These are phyloP conservation scores for Endocarpon pusillum DNA, from an alignment of 495 filamentous ascomycete genomes.

Conservation along the genomic window DNA sequence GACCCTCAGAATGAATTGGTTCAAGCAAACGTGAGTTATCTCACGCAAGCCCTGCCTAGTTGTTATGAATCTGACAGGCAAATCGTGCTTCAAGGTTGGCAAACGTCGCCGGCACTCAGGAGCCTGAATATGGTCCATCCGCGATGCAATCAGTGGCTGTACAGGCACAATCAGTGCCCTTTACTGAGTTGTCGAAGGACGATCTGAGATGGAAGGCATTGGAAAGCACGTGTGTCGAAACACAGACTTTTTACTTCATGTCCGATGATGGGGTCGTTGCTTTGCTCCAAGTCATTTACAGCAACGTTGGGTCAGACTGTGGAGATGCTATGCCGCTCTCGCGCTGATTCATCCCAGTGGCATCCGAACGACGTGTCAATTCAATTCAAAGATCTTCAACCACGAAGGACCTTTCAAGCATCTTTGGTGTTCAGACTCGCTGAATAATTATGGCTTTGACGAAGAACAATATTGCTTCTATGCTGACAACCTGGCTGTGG, in stretches of 20 bases:
- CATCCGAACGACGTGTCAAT: slow-evolving; percentile 76
- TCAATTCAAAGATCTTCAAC: slow-evolving; percentile 82
- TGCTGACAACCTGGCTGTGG: slow-evolving; percentile 64
- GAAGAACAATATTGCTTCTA: slow-evolving; percentile 67
- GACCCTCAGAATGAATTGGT: slow-evolving; percentile 44
- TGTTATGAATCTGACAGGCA: slow-evolving; percentile 12
- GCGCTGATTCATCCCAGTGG: slow-evolving; percentile 41
- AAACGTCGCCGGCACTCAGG: slow-evolving; percentile 82
- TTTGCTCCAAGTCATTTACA: slow-evolving; percentile 87
- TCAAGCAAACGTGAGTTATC: slow-evolving; percentile 46
- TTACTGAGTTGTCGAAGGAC: slow-evolving; percentile 57
- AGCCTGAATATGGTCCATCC: slow-evolving; percentile 87
- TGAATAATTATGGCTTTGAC: slow-evolving; percentile 66
- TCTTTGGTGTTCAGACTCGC: slow-evolving; percentile 64
- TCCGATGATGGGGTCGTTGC: slow-evolving; percentile 59
- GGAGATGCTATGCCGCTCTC: slow-evolving; percentile 1
- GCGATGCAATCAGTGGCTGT: slow-evolving; percentile 73
- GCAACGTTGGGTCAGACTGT: slow-evolving; percentile 73
- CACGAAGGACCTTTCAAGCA: slow-evolving; percentile 44
- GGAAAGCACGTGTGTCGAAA: slow-evolving; percentile 82
- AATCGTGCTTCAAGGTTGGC: slow-evolving; percentile 43
- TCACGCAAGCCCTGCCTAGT: slow-evolving; percentile 1
- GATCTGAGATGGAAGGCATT: slow-evolving; percentile 66
- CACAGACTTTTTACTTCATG: slow-evolving; percentile 88
- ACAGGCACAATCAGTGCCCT: slow-evolving; percentile 64